Evolutionary conservation across 2,329 filamentous ascomycete genomes (phyloP).

Genomic region (Cercospora beticola): DNA sequence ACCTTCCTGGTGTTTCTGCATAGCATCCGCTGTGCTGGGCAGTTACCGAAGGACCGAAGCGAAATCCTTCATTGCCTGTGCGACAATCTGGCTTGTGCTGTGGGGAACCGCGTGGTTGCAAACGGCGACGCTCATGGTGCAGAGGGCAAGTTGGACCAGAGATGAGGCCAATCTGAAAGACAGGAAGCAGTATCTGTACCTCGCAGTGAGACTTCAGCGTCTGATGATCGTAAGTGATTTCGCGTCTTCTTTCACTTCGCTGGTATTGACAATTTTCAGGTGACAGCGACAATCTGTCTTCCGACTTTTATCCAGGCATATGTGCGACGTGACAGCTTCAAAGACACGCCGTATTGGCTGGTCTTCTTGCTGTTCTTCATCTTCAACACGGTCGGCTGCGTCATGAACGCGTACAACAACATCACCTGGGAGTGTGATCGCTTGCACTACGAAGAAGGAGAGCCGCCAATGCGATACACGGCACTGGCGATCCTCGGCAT

Average conservation of each 20-base stretch:
- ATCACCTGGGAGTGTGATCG: slow-evolving; percentile 37
- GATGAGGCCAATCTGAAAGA: slow-evolving; percentile 37
- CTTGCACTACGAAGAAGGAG: slow-evolving; percentile 34
- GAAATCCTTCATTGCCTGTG: slow-evolving; percentile 30
- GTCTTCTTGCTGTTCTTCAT: slow-evolving; percentile 39
- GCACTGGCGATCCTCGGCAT: slow-evolving; percentile 35
- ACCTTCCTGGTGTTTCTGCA: slow-evolving; percentile 33
- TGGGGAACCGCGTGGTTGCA: slow-evolving; percentile 38
- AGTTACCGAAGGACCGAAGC: slow-evolving; percentile 24
- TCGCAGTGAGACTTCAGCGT: slow-evolving; percentile 36
- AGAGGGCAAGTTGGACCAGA: slow-evolving; percentile 37
- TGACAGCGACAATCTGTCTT: slow-evolving; percentile 35
- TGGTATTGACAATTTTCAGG: slow-evolving; percentile 24
- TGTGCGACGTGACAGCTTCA: slow-evolving; percentile 27
- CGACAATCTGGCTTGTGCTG: slow-evolving; percentile 32
- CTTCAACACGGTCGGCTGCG: slow-evolving; percentile 36
- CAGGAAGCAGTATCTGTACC: slow-evolving; percentile 35
- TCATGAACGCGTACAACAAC: slow-evolving; percentile 42
- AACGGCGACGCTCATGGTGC: slow-evolving; percentile 36
- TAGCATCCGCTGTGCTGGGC: slow-evolving; percentile 32
- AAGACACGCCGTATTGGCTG: slow-evolving; percentile 38
- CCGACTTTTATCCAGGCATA: slow-evolving; percentile 38
- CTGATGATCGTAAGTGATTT: slow-evolving; percentile 34
- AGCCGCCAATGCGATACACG: slow-evolving; percentile 30
- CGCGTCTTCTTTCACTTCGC: no score